Conservation (phyloP, 192 early-diverging fungal species). For the Umbelopsis sp. region DNA sequence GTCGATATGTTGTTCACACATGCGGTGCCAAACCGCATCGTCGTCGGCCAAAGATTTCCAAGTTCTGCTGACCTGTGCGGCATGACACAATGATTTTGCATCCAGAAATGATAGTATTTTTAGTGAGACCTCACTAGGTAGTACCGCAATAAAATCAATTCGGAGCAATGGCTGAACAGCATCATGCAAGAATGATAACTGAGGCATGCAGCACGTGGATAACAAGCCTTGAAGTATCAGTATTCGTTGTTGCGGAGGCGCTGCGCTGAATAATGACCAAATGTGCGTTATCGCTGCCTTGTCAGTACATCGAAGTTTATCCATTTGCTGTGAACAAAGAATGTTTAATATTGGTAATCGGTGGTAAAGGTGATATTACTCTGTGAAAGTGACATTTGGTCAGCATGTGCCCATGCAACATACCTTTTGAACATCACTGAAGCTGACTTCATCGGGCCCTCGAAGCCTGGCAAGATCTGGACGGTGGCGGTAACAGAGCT, state of each 20-base stretch:
- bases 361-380: not conserved
- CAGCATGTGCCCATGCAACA: not conserved
- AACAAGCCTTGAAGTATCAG: slow-evolving; percentile 78
- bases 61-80: slow-evolving; percentile 79
- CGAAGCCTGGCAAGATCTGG: slow-evolving; percentile 57
- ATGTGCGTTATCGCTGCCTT: slow-evolving; percentile 68
- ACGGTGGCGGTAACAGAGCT: slow-evolving; percentile 60
- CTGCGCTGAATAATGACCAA: slow-evolving; percentile 71
- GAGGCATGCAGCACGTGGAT: slow-evolving; percentile 81
- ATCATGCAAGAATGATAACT: slow-evolving; percentile 81
- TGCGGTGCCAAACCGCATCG: slow-evolving; percentile 95
- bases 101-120: slow-evolving; percentile 91
- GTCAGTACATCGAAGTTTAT: slow-evolving; percentile 56
- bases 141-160: slow-evolving; percentile 80
- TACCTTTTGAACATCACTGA: slow-evolving; percentile 56
- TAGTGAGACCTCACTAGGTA: slow-evolving; percentile 81
- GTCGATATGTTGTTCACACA: slow-evolving; percentile 98
- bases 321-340: slow-evolving; percentile 50
- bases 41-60: slow-evolving; percentile 90
- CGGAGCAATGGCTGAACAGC: slow-evolving; percentile 72
- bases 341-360: not conserved
- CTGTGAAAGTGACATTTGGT: not conserved
- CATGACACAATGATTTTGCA: slow-evolving; percentile 86
- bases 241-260: slow-evolving; percentile 64
- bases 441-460: slow-evolving; percentile 49